phyloP scores from a whole-genome alignment of 768 basidiomycete genomes.

The Agaricus subrufescens region DNA sequence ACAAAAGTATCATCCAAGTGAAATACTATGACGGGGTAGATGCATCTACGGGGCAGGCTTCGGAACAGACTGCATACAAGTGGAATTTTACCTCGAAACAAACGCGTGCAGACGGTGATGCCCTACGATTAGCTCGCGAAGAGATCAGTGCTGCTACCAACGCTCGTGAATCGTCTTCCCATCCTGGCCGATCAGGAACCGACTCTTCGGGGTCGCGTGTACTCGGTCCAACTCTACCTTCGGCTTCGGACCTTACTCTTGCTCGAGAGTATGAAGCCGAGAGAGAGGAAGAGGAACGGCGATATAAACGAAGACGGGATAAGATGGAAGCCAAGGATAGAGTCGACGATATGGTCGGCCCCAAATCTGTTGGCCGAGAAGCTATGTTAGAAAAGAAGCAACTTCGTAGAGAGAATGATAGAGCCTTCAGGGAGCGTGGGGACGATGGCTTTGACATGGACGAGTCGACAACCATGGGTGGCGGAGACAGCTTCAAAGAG shows the following conservation, averaged over 20 bases:
- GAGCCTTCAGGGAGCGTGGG: slow-evolving; percentile 69
- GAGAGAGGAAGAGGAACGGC: slow-evolving; percentile 43
- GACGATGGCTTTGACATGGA: slow-evolving; percentile 75
- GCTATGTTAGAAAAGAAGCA: slow-evolving; percentile 86
- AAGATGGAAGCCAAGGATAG: slow-evolving; percentile 61
- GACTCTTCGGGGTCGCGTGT: slow-evolving; percentile 23
- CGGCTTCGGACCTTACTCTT: slow-evolving; percentile 61
- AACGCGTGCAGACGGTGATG: slow-evolving; percentile 52
- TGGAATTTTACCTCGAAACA: slow-evolving; percentile 79
- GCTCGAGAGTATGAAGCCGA: slow-evolving; percentile 63
- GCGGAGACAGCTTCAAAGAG: slow-evolving; percentile 76
- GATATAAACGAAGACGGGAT: slow-evolving; percentile 62
- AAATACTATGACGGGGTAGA: slow-evolving; percentile 53
- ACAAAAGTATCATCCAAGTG: slow-evolving; percentile 5
- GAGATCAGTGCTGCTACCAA: slow-evolving; percentile 52
- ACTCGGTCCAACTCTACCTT: slow-evolving; percentile 66
- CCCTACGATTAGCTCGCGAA: slow-evolving; percentile 54
- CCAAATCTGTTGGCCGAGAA: slow-evolving; percentile 78
- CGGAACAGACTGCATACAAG: slow-evolving; percentile 76
- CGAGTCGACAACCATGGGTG: slow-evolving; percentile 77
- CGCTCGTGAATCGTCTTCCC: slow-evolving; percentile 19
- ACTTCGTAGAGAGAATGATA: slow-evolving; percentile 65
- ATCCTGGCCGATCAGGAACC: slow-evolving; percentile 17
- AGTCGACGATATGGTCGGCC: slow-evolving; percentile 74
- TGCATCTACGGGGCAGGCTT: slow-evolving; percentile 48